Conservation (phyloP, 2,329 filamentous ascomycete genomes). For the Diaporthe sp. region DNA sequence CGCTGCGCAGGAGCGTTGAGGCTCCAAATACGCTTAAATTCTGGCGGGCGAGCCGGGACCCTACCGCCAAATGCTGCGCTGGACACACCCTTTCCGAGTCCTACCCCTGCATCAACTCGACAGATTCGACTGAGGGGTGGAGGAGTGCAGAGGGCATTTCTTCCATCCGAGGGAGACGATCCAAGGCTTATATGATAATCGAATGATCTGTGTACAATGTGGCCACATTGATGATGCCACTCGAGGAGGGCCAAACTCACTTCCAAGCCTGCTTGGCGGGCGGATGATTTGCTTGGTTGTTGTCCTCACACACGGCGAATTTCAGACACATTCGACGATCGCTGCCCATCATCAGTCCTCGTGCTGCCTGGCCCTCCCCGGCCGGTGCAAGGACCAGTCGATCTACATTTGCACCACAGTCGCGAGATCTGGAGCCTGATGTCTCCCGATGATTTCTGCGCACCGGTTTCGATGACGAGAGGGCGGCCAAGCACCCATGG, state of each 20-base stretch:
- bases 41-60: constrained; percentile 15
- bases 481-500: background rate
- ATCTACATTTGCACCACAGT: constrained; percentile 20
- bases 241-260: background rate
- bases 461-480: constrained; percentile 19
- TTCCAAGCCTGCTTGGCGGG: constrained; percentile 23
- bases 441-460: background rate
- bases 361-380: background rate
- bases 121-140: background rate
- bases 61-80: constrained; percentile 6
- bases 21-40: constrained; percentile 38
- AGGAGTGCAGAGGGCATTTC: background rate
- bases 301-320: constrained; percentile 25
- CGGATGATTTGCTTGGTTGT: constrained; percentile 15
- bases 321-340: constrained; percentile 26
- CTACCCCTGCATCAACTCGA: constrained; percentile 21
- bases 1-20: constrained; percentile 13
- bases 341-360: background rate
- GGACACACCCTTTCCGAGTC: constrained; percentile 2
- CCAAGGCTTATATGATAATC: constrained; percentile 35
- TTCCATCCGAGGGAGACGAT: constrained; percentile 13
- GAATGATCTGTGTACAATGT: constrained; percentile 31
- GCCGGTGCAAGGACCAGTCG: constrained; percentile 6
- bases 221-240: constrained; percentile 30
- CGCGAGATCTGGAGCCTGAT: constrained; percentile 9